Percentiles rank a stretch among this genome's conserved stretches.
phyloP scores from a whole-genome alignment of 345 rosid species.

The Erodium maritimum region DNA sequence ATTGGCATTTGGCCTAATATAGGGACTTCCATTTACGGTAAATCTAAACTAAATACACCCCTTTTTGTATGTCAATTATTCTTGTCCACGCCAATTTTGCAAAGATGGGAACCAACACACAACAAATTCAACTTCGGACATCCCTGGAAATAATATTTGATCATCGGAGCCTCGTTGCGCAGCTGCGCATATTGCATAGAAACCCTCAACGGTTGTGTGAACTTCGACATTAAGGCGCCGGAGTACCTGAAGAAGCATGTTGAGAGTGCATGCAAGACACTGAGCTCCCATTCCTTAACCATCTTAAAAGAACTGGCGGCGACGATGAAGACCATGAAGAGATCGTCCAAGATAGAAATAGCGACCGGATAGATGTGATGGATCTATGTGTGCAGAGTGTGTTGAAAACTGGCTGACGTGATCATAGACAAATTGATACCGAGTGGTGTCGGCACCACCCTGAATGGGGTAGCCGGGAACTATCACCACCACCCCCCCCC shows the following conservation, averaged over 20 bases:
- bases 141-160: slow-evolving; percentile 76
- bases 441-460: too few species aligned
- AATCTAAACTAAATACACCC: too few species aligned
- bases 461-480: too few species aligned
- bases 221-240: slow-evolving; percentile 45
- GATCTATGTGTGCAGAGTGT: too few species aligned
- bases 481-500: too few species aligned
- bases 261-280: slow-evolving; percentile 23
- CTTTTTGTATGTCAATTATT: too few species aligned
- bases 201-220: slow-evolving; percentile 32
- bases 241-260: slow-evolving; percentile 32
- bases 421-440: too few species aligned
- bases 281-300: slow-evolving; percentile 25
- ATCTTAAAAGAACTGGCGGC: slow-evolving; percentile 39
- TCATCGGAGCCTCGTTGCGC: slow-evolving; percentile 50
- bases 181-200: slow-evolving; percentile 57
- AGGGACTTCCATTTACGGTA: too few species aligned
- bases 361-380: slow-evolving; percentile 43
- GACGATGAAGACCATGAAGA: slow-evolving; percentile 30
- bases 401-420: too few species aligned
- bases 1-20: too few species aligned
- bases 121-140: slow-evolving; percentile 53
- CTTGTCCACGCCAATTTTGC: slow-evolving; percentile 57
- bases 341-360: slow-evolving; percentile 32
- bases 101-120: slow-evolving; percentile 72